phyloP scores from a whole-genome alignment of 331 rosid species.

The Acacia concinna region DNA sequence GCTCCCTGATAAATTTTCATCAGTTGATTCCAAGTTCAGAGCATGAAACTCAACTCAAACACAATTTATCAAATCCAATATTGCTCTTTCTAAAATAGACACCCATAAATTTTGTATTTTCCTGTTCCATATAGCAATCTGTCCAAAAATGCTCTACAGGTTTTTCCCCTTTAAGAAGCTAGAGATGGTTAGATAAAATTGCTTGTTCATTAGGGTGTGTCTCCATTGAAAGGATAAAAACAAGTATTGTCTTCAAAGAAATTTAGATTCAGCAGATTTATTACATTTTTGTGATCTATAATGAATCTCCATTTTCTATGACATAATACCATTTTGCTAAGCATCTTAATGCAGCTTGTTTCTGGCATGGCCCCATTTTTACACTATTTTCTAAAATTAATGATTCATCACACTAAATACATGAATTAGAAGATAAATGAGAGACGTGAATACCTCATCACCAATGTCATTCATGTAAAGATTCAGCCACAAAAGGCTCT shows the following conservation, averaged over 20 bases:
- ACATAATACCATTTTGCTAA: conserved; percentile 1
- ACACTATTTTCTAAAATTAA: conserved; percentile 22
- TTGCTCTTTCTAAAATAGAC: neutral
- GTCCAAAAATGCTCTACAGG: neutral
- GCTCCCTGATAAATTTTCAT: conserved; percentile 67
- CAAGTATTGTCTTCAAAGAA: conserved; percentile 18
- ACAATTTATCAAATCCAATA: neutral
- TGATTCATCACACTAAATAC: neutral
- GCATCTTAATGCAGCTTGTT: conserved; percentile 17
- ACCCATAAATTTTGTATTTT: neutral
- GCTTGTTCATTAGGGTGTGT: neutral
- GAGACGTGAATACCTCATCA: conserved; percentile 74
- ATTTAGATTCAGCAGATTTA: conserved; percentile 12
- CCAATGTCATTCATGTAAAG: conserved; percentile 96
- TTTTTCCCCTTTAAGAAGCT: neutral
- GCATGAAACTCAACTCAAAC: neutral
- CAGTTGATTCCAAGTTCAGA: conserved; percentile 1
- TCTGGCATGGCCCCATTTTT: conserved; percentile 5
- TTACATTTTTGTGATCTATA: neutral
- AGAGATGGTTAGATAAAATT: neutral
- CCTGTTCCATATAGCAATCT: neutral
- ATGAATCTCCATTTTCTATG: conserved; percentile 10
- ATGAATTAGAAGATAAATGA: conserved; percentile 15
- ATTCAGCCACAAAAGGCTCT: conserved; percentile 72
- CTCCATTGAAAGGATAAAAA: neutral